Conservation (phyloP, 345 rosid species). For the Aethionema arabicum region DNA sequence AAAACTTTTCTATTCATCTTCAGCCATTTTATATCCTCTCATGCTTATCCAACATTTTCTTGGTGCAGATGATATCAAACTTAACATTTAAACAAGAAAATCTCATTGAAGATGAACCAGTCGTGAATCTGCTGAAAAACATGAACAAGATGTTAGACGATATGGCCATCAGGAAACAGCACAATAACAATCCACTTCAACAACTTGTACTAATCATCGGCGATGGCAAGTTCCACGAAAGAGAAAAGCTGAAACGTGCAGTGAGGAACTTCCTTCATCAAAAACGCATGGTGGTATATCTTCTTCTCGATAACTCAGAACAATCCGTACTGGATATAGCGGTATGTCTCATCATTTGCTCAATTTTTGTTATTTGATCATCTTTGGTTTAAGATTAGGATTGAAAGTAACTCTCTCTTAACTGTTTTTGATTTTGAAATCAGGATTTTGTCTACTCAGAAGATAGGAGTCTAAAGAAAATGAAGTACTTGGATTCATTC, state of each 20-base stretch:
- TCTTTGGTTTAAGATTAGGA: not conserved
- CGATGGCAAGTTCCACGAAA: slow-evolving; percentile 89
- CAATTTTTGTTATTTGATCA: not conserved
- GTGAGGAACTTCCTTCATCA: slow-evolving; percentile 68
- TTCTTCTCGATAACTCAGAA: slow-evolving; percentile 67
- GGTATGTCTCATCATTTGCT: slow-evolving; percentile 42
- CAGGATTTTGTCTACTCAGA: slow-evolving; percentile 58
- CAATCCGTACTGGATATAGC: slow-evolving; percentile 66
- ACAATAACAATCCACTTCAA: slow-evolving; percentile 93
- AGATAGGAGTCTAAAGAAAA: slow-evolving; percentile 41
- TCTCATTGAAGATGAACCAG: slow-evolving; percentile 74
- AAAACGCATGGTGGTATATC: slow-evolving; percentile 91
- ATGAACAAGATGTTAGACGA: slow-evolving; percentile 67
- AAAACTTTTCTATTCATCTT: not conserved
- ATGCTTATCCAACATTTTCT: not conserved
- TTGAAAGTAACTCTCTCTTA: not conserved
- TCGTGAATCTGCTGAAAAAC: slow-evolving; percentile 67
- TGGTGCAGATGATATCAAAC: slow-evolving; percentile 75
- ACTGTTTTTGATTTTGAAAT: not conserved
- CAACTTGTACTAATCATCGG: slow-evolving; percentile 92
- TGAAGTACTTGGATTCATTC: slow-evolving; percentile 76
- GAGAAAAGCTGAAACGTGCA: slow-evolving; percentile 65
- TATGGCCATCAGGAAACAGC: slow-evolving; percentile 63
- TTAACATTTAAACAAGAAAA: slow-evolving; percentile 91
- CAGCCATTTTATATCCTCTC: not conserved